A percentile compares a stretch with the other conserved stretches of the same genome.
phyloP scores from a whole-genome alignment of 2,329 filamentous ascomycete species.

The Pseudogymnoascus sp. region DNA sequence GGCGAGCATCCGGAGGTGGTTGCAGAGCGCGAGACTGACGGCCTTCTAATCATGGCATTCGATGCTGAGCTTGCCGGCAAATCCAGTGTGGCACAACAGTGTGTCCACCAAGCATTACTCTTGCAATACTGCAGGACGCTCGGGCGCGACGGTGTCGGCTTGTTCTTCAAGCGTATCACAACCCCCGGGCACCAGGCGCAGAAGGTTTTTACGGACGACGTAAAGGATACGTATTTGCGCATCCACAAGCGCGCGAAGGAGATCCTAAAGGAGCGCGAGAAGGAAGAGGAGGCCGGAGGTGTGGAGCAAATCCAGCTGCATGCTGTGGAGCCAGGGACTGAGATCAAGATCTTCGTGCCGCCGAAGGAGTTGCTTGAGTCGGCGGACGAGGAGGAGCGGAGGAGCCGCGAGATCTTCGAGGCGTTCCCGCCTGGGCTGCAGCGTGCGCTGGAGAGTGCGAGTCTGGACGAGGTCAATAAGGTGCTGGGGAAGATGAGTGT shows the following conservation, averaged over 20 bases:
- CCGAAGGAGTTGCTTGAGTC: conserved; percentile 44
- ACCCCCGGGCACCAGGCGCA: conserved; percentile 83
- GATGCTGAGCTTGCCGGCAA: conserved; percentile 73
- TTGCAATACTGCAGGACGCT: conserved; percentile 92
- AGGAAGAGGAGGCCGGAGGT: conserved; percentile 51
- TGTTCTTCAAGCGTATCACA: conserved; percentile 96
- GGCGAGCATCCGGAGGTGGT: conserved; percentile 70
- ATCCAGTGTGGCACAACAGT: conserved; percentile 71
- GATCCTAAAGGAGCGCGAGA: conserved; percentile 37
- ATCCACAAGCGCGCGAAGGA: conserved; percentile 63
- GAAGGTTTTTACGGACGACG: conserved; percentile 86
- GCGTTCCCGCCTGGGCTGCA: conserved; percentile 73
- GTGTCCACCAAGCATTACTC: conserved; percentile 85
- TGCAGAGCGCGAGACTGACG: conserved; percentile 80
- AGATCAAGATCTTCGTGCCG: conserved; percentile 82
- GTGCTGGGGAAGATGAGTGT: conserved; percentile 84
- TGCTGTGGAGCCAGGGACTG: conserved; percentile 85
- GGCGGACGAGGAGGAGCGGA: conserved; percentile 54
- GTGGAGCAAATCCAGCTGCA: conserved; percentile 97
- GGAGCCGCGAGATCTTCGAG: conserved; percentile 70
- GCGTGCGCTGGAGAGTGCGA: conserved; percentile 78
- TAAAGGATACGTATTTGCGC: conserved; percentile 75
- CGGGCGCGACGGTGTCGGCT: conserved; percentile 66
- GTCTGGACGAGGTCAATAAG: conserved; percentile 78
- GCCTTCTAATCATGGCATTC: conserved; percentile 83